Conservation (phyloP, 2,329 filamentous ascomycete genomes). For the Fusarium albidum region DNA sequence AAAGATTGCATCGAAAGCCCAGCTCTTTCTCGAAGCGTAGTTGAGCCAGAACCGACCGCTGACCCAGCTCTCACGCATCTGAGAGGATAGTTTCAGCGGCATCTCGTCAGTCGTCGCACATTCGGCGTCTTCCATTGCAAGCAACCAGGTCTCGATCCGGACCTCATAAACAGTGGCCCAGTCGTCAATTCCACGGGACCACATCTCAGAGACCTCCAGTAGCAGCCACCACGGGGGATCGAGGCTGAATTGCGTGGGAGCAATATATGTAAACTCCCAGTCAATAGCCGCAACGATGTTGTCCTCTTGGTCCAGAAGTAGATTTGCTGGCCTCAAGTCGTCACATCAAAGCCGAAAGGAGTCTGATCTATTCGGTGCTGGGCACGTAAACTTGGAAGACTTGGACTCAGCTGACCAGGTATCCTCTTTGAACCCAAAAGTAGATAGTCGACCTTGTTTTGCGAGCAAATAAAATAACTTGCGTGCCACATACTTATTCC, state of each 20-base stretch:
- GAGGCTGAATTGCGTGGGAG: conserved; percentile 44
- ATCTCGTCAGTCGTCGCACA: conserved; percentile 15
- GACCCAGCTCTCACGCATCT: conserved; percentile 49
- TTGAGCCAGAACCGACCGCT: conserved; percentile 45
- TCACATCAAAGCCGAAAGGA: conserved; percentile 11
- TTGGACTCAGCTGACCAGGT: background rate
- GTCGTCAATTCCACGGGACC: conserved; percentile 39
- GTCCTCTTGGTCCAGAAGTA: conserved; percentile 42
- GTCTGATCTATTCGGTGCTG: background rate
- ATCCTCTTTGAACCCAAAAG: conserved; percentile 4
- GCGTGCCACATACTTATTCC: conserved; percentile 42
- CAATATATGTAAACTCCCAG: conserved; percentile 51
- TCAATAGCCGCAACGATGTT: conserved; percentile 47
- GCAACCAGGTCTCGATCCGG: conserved; percentile 45
- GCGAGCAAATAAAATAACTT: conserved; percentile 36
- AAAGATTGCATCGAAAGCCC: conserved; percentile 48
- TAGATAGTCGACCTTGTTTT: conserved; percentile 4
- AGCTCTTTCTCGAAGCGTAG: conserved; percentile 46
- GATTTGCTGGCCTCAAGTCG: conserved; percentile 45
- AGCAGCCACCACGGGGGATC: conserved; percentile 53
- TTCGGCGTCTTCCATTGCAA: conserved; percentile 36
- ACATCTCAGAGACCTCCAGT: conserved; percentile 42
- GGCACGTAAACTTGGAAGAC: background rate
- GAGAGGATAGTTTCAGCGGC: conserved; percentile 32
- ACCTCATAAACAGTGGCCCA: conserved; percentile 43